A percentile compares a stretch with the other conserved stretches of the same genome.
These are phyloP conservation scores for Cercospora brassicicola DNA, from an alignment of 2,329 filamentous ascomycete species.

Conservation along the genomic window DNA sequence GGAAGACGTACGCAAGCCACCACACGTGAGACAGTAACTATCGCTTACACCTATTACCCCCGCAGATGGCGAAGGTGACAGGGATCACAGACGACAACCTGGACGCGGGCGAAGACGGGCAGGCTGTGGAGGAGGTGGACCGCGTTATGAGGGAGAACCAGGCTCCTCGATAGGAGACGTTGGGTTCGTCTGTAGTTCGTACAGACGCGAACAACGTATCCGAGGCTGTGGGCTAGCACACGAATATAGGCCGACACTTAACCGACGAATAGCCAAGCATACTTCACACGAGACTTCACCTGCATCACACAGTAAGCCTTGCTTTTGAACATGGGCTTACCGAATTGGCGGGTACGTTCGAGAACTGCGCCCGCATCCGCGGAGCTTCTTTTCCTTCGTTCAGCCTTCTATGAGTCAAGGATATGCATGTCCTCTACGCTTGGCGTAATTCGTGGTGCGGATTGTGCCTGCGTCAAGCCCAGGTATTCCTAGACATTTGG, in stretches of 20 bases:
- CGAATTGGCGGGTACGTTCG: neutral
- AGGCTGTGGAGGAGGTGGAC: slow-evolving; percentile 22
- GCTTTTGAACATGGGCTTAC: neutral
- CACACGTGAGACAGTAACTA: too few relatives aligned
- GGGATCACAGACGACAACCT: slow-evolving; percentile 35
- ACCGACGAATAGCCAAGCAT: neutral
- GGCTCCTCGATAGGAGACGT: neutral
- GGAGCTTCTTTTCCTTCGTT: neutral
- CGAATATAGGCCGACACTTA: neutral
- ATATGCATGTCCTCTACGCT: neutral
- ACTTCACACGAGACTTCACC: neutral
- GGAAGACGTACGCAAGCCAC: too few relatives aligned
- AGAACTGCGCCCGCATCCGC: neutral
- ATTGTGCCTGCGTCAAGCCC: neutral
- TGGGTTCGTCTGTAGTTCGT: neutral
- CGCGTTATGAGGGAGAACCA: slow-evolving; percentile 14
- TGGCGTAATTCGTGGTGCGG: neutral
- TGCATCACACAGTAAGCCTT: neutral
- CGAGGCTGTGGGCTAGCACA: neutral
- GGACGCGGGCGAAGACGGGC: slow-evolving; percentile 1
- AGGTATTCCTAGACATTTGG: neutral
- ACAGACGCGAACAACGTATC: neutral
- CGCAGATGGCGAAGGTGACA: slow-evolving; percentile 42
- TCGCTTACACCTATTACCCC: too few relatives aligned
- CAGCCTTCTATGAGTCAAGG: neutral